Evolutionary conservation across 495 filamentous ascomycete species (phyloP).

Genomic region (Aspergillus indologenus): DNA sequence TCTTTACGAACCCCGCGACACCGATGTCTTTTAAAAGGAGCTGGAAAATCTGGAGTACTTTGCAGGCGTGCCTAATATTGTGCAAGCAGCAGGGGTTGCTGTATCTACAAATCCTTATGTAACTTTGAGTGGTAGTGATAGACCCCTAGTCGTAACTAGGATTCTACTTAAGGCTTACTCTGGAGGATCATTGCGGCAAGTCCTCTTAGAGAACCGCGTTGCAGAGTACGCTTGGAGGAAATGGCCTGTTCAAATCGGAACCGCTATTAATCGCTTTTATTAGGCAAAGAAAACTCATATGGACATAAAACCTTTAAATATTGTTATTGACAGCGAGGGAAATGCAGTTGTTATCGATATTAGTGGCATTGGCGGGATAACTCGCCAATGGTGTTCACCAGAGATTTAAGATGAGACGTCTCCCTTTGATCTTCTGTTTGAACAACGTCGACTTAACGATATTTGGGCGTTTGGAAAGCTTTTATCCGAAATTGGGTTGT

Average conservation of each 20-base stretch:
- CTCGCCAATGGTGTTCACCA: constrained; percentile 24
- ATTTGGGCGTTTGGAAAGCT: constrained; percentile 24
- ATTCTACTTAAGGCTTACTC: constrained; percentile 19
- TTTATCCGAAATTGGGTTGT: constrained; percentile 15
- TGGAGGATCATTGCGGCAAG: constrained; percentile 21
- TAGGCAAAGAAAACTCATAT: constrained; percentile 28
- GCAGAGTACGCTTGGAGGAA: constrained; percentile 16
- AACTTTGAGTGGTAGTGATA: constrained; percentile 12
- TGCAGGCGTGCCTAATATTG: constrained; percentile 16
- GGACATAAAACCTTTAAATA: constrained; percentile 36
- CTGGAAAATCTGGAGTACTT: constrained; percentile 22
- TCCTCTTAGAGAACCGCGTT: constrained; percentile 15
- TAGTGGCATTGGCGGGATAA: constrained; percentile 31
- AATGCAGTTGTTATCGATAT: constrained; percentile 34
- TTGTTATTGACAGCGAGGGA: constrained; percentile 26
- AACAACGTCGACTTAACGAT: constrained; percentile 17
- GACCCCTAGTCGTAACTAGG: constrained; percentile 16
- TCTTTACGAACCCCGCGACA: constrained; percentile 21
- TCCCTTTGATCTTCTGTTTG: constrained; percentile 19
- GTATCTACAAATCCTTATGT: constrained; percentile 21
- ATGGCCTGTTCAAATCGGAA: constrained; percentile 30
- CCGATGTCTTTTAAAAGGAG: constrained; percentile 21
- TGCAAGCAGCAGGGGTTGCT: constrained; percentile 21
- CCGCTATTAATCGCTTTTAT: constrained; percentile 23
- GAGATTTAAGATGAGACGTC: constrained; percentile 21